These are phyloP conservation scores for Spathaspora arborariae DNA, from an alignment of 805 yeast species.

Conservation along the genomic window DNA sequence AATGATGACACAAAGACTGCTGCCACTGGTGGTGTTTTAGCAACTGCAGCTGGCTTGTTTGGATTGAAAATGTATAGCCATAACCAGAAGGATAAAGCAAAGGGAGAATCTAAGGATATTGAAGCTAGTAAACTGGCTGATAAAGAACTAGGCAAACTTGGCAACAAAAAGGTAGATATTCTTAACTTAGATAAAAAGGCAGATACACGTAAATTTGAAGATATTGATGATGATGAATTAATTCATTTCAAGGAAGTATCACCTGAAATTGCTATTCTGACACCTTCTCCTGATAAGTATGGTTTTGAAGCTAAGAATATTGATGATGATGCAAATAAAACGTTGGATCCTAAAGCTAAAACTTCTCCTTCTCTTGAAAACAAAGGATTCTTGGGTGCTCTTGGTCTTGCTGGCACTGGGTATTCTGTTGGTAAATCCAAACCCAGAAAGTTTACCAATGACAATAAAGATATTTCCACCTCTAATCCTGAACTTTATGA, in stretches of 20 bases:
- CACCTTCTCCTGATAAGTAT: neutral
- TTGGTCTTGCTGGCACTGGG: conserved; percentile 8
- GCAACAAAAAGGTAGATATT: no score
- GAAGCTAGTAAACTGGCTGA: conserved; percentile 2
- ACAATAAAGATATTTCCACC: neutral
- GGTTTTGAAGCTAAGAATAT: neutral
- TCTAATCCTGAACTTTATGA: neutral
- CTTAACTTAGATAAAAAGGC: neutral
- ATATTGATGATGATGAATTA: neutral
- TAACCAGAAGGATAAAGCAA: neutral
- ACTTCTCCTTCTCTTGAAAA: neutral
- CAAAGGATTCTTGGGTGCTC: neutral
- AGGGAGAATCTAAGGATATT: neutral
- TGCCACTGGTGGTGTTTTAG: neutral
- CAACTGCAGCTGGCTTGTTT: neutral
- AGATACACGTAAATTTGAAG: neutral
- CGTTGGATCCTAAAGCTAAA: neutral
- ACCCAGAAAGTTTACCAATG: neutral
- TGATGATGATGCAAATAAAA: neutral
- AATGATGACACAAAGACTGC: neutral
- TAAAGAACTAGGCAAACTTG: neutral
- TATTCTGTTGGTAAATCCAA: conserved; percentile 1
- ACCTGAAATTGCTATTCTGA: neutral
- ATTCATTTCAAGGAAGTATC: neutral
- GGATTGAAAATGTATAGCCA: neutral